phyloP scores from a whole-genome alignment of 768 basidiomycete species.

The Lactarius deliciosus region DNA sequence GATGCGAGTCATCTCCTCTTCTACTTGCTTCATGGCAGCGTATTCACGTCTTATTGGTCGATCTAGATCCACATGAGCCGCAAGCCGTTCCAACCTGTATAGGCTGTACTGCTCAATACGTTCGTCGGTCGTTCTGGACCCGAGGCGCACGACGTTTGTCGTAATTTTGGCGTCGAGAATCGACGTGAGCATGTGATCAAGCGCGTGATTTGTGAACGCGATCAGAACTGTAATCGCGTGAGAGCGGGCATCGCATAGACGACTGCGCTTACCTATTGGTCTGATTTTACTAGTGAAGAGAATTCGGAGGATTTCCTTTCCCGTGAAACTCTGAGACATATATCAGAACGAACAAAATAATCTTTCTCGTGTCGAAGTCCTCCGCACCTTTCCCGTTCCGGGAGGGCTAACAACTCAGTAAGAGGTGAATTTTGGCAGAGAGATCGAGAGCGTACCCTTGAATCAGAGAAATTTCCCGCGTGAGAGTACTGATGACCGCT shows the following conservation, averaged over 20 bases:
- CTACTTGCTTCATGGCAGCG: slow-evolving; percentile 43
- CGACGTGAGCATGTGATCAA: slow-evolving; percentile 68
- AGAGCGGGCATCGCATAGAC: background rate
- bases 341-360: background rate
- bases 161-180: slow-evolving; percentile 68
- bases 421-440: background rate
- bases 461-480: slow-evolving; percentile 61
- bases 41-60: slow-evolving; percentile 38
- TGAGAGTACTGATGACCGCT: slow-evolving; percentile 61
- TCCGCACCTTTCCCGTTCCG: slow-evolving; percentile 69
- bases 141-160: slow-evolving; percentile 61
- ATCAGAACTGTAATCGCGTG: slow-evolving; percentile 41
- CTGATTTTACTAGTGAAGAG: slow-evolving; percentile 52
- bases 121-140: slow-evolving; percentile 59
- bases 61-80: slow-evolving; percentile 44
- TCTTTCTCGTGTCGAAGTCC: background rate
- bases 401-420: slow-evolving; percentile 51
- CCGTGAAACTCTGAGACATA: slow-evolving; percentile 55
- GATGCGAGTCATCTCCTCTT: slow-evolving; percentile 47
- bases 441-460: slow-evolving; percentile 54
- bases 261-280: slow-evolving; percentile 44
- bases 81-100: slow-evolving; percentile 52
- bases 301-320: slow-evolving; percentile 66
- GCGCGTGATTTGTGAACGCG: slow-evolving; percentile 76
- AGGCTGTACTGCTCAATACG: slow-evolving; percentile 59